Evolutionary conservation across 805 yeast species (phyloP), one percentile per base, ranked within the genome.

Genomic region (Priceomyces carsonii): DNA sequence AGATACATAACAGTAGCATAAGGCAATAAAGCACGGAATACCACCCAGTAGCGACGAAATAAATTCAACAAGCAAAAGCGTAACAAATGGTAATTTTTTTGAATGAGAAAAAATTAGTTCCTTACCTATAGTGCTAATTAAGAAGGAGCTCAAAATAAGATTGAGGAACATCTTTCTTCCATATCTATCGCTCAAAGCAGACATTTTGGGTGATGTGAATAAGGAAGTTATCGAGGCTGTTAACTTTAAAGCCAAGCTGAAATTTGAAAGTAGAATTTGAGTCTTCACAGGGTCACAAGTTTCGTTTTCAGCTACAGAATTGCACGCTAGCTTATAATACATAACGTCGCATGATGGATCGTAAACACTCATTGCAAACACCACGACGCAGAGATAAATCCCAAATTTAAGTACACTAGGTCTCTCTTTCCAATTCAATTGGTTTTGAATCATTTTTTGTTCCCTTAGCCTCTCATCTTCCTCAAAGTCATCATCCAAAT

Each of bases 1-100:
- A 2, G 85, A 67, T n/a, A 83, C 67, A 50, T 84, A 86, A 36
- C 88, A 74, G 47, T 77, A 78, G 8, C 77, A 64, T 19, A 82
- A 59, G 4, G 82, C 77, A 33, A 78, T 48, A 17, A 79, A 43
- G 5, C 79, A 69, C 35, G 75, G 53, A 6, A 71, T 32, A 0
- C 85, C 80, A 15, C 95, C 95, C 9, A 79, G 75, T 4, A 73
- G 36, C 9, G 78, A 66, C 24, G 68, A 69, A 4, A 80, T 26
- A 2, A 69, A 36, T 6, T 63, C 63, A 1, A 75, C 61, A 0
- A 66, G 19, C 12, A 5, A 79, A 52, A 35, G 76, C 61, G 21
- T 48, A 32, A 8, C 37, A 40, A 19, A 64, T 46, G 22, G 56
- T 41, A 69, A 66, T 13, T 36, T 29, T 8, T 48, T 53, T 38